Evolutionary conservation across 73 alveolate genomes (phyloP), one percentile per base, ranked within the genome.

Genomic region (Breviolum minutum): DNA sequence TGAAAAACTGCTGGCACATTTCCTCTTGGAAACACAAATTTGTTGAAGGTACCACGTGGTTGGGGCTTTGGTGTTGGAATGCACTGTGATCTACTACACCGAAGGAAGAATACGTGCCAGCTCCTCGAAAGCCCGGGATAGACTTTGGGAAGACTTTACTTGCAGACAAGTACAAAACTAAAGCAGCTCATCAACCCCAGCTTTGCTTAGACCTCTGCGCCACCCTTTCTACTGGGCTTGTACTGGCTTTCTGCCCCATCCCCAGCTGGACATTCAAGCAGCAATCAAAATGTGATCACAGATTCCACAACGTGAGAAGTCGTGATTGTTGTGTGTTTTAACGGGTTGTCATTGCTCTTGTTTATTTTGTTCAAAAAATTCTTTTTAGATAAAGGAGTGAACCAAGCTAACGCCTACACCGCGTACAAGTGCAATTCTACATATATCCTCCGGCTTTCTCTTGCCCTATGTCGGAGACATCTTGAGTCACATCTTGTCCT

Each of bases 61-160:
- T 19, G 99, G 99, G 40, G 99, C 99, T 10, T 40, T 94, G 93
- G 91, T 94, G 40, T 87, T 94, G 97, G 97, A 91, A 68, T 91
- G 97, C 29, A 91, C 97, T 4, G 97, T 91, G 63, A 91, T 91
- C 89, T 91, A 91, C 89, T 91, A 91, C 97, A 91, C 97, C 14
- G 97, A 91, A 61, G 97, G 97, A 16, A 79, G 97, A 63, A 91
- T 91, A 63, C 97, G 97, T 20, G 97, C 22, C 79, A 6, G 61
- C 87, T 61, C 22, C 96, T 74, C 77, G 0, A 24, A 14, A 48
- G 7, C 69, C 13, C 16, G 16, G 60, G 71, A 8, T 40, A 14
- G 71, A n/a, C 61, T 77, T 7, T 77, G 62, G 8, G 26, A 22
- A 30, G 54, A 77, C 87, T 19, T 30, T 77, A 9, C 62, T 14